These are phyloP conservation scores for Taphrina confusa DNA, from an alignment of 1,139 yeast species.

Conservation along the genomic window DNA sequence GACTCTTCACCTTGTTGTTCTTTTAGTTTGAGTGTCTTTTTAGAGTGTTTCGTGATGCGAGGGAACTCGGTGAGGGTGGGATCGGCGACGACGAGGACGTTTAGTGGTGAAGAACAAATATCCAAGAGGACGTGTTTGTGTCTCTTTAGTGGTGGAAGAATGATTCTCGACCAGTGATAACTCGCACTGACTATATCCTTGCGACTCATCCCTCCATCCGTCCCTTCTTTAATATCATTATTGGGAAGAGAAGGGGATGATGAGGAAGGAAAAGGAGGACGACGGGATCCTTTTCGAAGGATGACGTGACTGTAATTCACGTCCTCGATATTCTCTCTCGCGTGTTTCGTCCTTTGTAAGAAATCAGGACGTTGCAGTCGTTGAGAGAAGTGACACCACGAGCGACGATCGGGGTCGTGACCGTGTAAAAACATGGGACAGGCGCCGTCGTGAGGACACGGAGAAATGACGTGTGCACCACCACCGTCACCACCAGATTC, in stretches of 20 bases:
- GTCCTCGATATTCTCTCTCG: conserved; percentile 58
- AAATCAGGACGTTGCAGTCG: conserved; percentile 75
- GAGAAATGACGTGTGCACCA: conserved; percentile 61
- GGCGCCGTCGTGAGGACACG: conserved; percentile 83
- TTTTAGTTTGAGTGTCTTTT: neutral
- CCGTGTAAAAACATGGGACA: conserved; percentile 74
- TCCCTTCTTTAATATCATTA: neutral
- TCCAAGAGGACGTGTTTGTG: conserved; percentile 81
- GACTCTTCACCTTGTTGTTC: neutral
- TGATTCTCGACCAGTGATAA: conserved; percentile 69
- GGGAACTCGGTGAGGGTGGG: neutral
- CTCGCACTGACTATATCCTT: conserved; percentile 44
- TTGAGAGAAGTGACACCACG: conserved; percentile 75
- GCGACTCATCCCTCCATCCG: conserved; percentile 33
- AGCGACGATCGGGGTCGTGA: conserved; percentile 67
- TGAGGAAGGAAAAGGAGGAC: conserved; percentile 15
- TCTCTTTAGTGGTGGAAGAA: conserved; percentile 70
- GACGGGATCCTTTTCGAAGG: conserved; percentile 56
- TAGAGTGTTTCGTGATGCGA: conserved; percentile 6
- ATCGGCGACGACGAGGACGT: conserved; percentile 47
- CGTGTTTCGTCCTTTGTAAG: conserved; percentile 44
- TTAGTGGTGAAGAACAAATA: conserved; percentile 77
- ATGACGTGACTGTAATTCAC: conserved; percentile 77
- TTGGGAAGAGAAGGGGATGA: conserved; percentile 8
- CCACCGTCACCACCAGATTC: neutral